Evolutionary conservation across 495 filamentous ascomycete genomes (phyloP).

Genomic region (Hamigera avellanea): DNA sequence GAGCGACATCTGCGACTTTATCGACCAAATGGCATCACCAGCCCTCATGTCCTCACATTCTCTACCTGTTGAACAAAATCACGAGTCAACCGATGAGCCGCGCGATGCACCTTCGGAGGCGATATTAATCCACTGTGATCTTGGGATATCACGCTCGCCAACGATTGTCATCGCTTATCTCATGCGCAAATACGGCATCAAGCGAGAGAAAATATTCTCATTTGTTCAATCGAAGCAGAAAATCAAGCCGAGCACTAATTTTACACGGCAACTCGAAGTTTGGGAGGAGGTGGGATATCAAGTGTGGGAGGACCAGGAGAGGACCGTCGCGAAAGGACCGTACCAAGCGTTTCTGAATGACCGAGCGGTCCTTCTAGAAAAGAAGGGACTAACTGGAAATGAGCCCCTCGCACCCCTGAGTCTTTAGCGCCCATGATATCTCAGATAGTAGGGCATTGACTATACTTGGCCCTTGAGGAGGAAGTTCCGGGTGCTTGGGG

Average conservation of each 20-base stretch:
- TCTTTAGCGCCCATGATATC: too few relatives aligned
- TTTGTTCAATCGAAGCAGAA: conserved; percentile 11
- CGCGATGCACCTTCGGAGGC: conserved; percentile 6
- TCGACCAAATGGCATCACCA: conserved; percentile 20
- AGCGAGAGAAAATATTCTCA: conserved; percentile 2
- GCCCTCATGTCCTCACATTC: conserved; percentile 7
- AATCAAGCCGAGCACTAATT: conserved; percentile 13
- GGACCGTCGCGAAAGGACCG: conserved; percentile 15
- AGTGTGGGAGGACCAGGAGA: conserved; percentile 20
- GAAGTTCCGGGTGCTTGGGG: too few relatives aligned
- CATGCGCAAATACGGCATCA: conserved; percentile 14
- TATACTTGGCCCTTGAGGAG: too few relatives aligned
- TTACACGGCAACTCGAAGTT: conserved; percentile 15
- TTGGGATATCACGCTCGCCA: conserved; percentile 25
- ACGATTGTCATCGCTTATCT: conserved; percentile 21
- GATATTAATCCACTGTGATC: conserved; percentile 24
- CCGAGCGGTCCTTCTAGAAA: conserved; percentile 9
- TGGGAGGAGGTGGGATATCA: conserved; percentile 21
- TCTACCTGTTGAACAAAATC: conserved; percentile 8
- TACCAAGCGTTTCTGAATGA: conserved; percentile 19
- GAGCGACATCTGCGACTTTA: conserved; percentile 21
- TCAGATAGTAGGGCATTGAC: too few relatives aligned
- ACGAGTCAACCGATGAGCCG: conserved; percentile 4
- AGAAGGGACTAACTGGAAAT: conserved; percentile 15
- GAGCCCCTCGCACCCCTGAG: conserved; percentile 14